Conservation (phyloP, 2,329 filamentous ascomycete genomes). For the Magnaporthiopsis incrustans region DNA sequence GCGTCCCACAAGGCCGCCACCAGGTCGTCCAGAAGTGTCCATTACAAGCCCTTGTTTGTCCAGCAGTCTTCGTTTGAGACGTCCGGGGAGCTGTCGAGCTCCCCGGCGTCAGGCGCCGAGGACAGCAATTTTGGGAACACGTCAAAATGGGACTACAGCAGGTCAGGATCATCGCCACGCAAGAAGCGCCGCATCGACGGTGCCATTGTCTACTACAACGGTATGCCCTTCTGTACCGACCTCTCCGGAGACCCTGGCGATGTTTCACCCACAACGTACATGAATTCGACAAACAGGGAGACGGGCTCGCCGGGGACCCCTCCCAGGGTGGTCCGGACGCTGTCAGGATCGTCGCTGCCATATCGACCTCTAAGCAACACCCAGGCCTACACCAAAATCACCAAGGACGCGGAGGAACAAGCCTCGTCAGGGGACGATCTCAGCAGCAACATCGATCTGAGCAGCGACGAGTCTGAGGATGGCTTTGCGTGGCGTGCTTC, state of each 20-base stretch:
- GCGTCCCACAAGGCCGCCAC: constrained; percentile 29
- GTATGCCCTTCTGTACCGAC: constrained; percentile 73
- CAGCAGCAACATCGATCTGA: constrained; percentile 27
- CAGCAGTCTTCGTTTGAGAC: constrained; percentile 39
- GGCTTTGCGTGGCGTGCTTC: constrained; percentile 34
- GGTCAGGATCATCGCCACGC: constrained; percentile 38
- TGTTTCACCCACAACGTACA: constrained; percentile 37
- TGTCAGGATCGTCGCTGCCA: constrained; percentile 43
- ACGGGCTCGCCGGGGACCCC: constrained; percentile 10
- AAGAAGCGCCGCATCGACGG: constrained; percentile 56
- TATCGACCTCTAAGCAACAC: constrained; percentile 42
- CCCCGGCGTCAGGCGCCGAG: constrained; percentile 33
- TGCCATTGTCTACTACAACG: constrained; percentile 77
- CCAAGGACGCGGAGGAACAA: constrained; percentile 15
- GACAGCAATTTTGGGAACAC: constrained; percentile 39
- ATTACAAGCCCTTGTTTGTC: constrained; percentile 57
- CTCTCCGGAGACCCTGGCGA: constrained; percentile 57
- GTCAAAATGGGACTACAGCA: constrained; percentile 38
- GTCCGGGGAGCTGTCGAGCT: constrained; percentile 35
- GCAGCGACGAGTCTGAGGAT: constrained; percentile 12
- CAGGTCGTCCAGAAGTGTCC: constrained; percentile 40
- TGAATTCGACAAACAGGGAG: constrained; percentile 36
- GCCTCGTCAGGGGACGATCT: constrained; percentile 21
- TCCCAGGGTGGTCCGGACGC: constrained; percentile 27
- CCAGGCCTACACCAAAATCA: neutral